Base-by-base conservation (phyloP, 129 eudicot genomes). In the Rutidosis leptorrhynchoides region DNA sequence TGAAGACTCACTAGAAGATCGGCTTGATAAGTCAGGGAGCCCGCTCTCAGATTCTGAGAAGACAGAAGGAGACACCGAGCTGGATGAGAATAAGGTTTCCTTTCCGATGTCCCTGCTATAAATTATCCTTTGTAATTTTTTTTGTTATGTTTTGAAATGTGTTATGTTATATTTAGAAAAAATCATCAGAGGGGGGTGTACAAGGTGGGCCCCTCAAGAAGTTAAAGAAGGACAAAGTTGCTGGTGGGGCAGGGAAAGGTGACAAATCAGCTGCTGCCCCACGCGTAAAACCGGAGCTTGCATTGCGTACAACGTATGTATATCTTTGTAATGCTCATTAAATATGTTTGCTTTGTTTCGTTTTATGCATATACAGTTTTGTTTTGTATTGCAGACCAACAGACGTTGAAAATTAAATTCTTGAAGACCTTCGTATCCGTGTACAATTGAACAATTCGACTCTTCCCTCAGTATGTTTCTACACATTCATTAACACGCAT, bases 381-480 rank as follows among this genome's bases (percentile, higher is more conserved):
- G n/a, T 14, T 19, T 35, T 33, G 0, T 58, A 17, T 69, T 28
- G 35, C 74, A 91, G 97, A 82, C 83, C 99, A 29, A 58, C 73
- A 43, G 99, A 88, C 78, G 96, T 93, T 55, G 99, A 93, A 63
- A 87, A 69, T 62, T 89, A 95, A 58, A 89, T 93, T 74, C 87
- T 93, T 46, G 99, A 93, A 35, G 99, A 93, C 78, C 83, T 93
- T 66, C 81, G 99, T 9, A 93, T 84, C 25, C 99, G 99, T 74
- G 96, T 89, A 27, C 99, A 93, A 66, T 79, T 93, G 85, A 89
- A 81, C 84, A 88, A 82, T 74, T 68, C 74, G 21, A 80, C 89
- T 17, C 83, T 93, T 68, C 99, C 99, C 49, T 93, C 99, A 17
- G 84, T 89, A 72, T 80, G 96, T 84, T 93, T 93, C 83, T 93